Conservation (phyloP, 2,329 filamentous ascomycete species). For the Annulohypoxylon truncatum region DNA sequence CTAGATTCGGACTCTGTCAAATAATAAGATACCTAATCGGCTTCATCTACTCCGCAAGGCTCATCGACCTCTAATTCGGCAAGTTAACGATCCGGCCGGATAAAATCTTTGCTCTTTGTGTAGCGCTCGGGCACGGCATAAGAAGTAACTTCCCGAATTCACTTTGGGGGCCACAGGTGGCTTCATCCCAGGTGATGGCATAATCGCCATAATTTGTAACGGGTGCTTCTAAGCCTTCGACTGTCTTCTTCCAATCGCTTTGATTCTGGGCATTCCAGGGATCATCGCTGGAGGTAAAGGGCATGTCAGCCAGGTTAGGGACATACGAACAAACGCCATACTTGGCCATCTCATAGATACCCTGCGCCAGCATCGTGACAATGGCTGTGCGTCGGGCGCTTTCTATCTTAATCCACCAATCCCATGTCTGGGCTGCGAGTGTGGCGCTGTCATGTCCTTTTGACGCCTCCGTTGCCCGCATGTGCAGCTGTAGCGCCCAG, state of each 20-base stretch:
- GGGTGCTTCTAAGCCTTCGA: background rate
- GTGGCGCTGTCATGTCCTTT: background rate
- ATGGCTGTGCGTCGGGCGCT: constrained; percentile 20
- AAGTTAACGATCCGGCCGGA: background rate
- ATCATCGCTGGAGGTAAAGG: constrained; percentile 14
- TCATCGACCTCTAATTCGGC: background rate
- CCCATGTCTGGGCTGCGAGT: constrained; percentile 5
- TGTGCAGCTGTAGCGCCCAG: constrained; percentile 22
- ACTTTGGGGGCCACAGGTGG: background rate
- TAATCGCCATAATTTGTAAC: constrained; percentile 13
- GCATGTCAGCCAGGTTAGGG: constrained; percentile 27
- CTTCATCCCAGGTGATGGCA: background rate
- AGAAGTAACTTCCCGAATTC: constrained; percentile 19
- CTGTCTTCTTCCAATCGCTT: constrained; percentile 10
- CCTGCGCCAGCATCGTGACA: constrained; percentile 7
- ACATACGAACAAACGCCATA: constrained; percentile 46
- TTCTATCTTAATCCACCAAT: constrained; percentile 21
- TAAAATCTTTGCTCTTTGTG: background rate
- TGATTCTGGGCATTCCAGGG: constrained; percentile 15
- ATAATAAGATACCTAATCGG: background rate
- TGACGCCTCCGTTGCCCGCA: constrained; percentile 8
- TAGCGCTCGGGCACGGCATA: constrained; percentile 6
- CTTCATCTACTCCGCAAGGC: background rate
- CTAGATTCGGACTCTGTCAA: background rate
- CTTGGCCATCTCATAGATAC: constrained; percentile 38